Evolutionary conservation across 2,329 filamentous ascomycete species (phyloP).

Genomic region (Colletotrichum destructivum): DNA sequence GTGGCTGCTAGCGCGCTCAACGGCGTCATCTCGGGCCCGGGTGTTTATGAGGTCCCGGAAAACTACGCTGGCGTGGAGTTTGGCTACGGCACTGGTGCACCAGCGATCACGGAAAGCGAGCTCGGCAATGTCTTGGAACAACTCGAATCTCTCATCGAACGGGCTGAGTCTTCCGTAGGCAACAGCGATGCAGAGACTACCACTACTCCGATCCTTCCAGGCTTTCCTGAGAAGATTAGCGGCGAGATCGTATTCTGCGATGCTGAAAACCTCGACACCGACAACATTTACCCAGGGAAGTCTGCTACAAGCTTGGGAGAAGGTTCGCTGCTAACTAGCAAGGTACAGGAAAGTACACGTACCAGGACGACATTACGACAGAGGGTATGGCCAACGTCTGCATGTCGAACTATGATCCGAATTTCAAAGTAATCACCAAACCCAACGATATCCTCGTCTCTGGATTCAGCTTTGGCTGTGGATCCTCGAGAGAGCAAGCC

Average conservation of each 20-base stretch:
- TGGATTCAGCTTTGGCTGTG: constrained; percentile 92
- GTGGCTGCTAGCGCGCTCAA: constrained; percentile 89
- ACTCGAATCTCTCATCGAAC: constrained; percentile 78
- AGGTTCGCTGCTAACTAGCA: constrained; percentile 56
- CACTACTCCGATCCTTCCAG: constrained; percentile 73
- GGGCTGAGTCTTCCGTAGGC: constrained; percentile 59
- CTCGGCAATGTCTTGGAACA: constrained; percentile 74
- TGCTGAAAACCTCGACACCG: constrained; percentile 87
- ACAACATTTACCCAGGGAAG: constrained; percentile 87
- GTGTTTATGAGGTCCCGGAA: constrained; percentile 75
- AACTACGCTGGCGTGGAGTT: too few relatives aligned
- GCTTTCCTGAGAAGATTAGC: constrained; percentile 85
- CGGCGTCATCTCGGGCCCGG: constrained; percentile 82
- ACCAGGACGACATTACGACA: constrained; percentile 84
- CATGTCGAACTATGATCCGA: constrained; percentile 93
- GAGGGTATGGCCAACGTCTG: constrained; percentile 90
- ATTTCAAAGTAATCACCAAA: constrained; percentile 75
- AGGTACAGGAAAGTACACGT: constrained; percentile 78
- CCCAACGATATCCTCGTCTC: constrained; percentile 85
- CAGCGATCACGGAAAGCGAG: too few relatives aligned
- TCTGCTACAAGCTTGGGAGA: neutral
- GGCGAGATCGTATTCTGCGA: constrained; percentile 94
- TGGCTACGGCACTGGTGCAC: too few relatives aligned
- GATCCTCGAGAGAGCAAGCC: constrained; percentile 87
- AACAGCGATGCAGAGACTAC: constrained; percentile 48